phyloP scores from a whole-genome alignment of 1,139 yeast genomes.

The Yamadazyma sp. region DNA sequence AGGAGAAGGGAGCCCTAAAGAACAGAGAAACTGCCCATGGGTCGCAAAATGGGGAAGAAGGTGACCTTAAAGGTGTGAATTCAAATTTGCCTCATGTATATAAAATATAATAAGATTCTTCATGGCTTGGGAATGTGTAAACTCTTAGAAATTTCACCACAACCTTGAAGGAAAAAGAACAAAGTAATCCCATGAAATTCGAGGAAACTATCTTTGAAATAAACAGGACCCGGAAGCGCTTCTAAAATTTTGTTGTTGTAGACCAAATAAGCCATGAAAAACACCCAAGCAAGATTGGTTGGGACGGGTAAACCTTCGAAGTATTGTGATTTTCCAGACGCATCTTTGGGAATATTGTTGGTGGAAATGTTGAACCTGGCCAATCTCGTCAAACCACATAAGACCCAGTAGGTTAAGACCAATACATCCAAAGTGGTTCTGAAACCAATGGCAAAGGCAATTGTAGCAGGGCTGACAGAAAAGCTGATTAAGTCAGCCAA shows the following conservation, averaged over 20 bases:
- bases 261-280: conserved; percentile 66
- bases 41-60: not conserved
- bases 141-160: conserved; percentile 89
- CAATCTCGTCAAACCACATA: conserved; percentile 89
- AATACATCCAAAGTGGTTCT: conserved; percentile 80
- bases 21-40: no score
- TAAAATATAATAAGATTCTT: not conserved
- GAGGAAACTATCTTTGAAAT: conserved; percentile 51
- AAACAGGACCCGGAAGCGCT: conserved; percentile 66
- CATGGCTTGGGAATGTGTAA: conserved; percentile 87
- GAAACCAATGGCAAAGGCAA: conserved; percentile 89
- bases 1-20: no score
- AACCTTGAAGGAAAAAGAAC: conserved; percentile 76
- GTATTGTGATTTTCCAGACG: conserved; percentile 71
- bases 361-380: conserved; percentile 96
- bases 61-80: no score
- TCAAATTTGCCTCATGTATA: not conserved
- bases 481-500: conserved; percentile 91
- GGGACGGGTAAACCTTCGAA: conserved; percentile 98
- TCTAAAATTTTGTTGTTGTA: conserved; percentile 46
- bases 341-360: conserved; percentile 87
- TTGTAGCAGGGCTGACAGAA: conserved; percentile 91
- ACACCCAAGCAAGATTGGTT: conserved; percentile 74
- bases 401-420: conserved; percentile 77
- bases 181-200: conserved; percentile 75